A percentile compares a stretch with the other conserved stretches of the same genome.
Conservation (phyloP, 1,284 basidiomycete genomes). For the Meripilus lineatus region DNA sequence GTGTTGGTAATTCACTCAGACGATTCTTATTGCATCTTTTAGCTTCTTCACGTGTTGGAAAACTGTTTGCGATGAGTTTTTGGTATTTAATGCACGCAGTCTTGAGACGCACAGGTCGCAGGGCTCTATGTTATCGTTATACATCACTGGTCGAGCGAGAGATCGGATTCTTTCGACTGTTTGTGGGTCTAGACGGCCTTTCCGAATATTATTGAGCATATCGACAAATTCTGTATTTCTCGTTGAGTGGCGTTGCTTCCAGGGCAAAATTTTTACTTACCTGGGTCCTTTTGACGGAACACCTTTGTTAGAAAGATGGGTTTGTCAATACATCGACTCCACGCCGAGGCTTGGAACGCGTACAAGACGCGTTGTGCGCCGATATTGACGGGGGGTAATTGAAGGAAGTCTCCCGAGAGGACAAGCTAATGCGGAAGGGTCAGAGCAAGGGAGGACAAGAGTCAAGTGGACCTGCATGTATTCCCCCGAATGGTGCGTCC, state of each 20-base stretch:
- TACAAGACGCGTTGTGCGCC: constrained; percentile 37
- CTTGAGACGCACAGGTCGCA: constrained; percentile 65
- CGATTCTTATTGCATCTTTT: constrained; percentile 50
- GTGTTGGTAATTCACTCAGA: constrained; percentile 30
- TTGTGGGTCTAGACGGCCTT: constrained; percentile 42
- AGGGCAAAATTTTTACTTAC: constrained; percentile 30
- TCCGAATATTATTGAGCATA: constrained; percentile 73
- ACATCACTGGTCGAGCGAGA: constrained; percentile 56
- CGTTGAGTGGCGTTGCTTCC: background rate
- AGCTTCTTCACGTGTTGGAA: constrained; percentile 58
- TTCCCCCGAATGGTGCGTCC: constrained; percentile 64
- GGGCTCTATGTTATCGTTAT: constrained; percentile 72
- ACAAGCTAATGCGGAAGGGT: constrained; percentile 45
- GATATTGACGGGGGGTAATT: constrained; percentile 65
- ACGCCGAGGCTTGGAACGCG: constrained; percentile 65
- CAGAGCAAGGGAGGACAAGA: background rate
- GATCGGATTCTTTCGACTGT: constrained; percentile 53
- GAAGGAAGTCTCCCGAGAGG: constrained; percentile 77
- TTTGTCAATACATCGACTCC: constrained; percentile 41
- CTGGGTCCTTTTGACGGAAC: constrained; percentile 48
- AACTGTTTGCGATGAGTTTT: constrained; percentile 33
- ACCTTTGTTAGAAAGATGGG: constrained; percentile 34
- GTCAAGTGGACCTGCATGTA: constrained; percentile 44
- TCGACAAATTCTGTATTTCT: constrained; percentile 51
- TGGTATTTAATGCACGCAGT: background rate